A percentile compares a stretch with the other conserved stretches of the same genome.
Conservation (phyloP, 2,329 filamentous ascomycete genomes). For the Fusarium udum region DNA sequence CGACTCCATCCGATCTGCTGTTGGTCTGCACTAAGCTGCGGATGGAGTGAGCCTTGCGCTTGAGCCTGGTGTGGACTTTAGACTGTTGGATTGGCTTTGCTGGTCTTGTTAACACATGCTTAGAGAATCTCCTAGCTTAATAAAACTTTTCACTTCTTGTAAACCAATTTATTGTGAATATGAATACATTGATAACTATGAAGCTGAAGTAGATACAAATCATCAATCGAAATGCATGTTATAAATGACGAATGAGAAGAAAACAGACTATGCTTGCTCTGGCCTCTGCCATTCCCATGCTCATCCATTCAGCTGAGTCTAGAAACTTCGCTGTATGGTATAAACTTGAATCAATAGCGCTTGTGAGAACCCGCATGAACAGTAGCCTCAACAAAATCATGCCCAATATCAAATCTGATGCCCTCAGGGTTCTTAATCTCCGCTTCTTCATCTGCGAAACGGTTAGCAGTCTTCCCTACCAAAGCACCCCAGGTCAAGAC, state of each 20-base stretch:
- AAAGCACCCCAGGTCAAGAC: background rate
- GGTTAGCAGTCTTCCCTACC: background rate
- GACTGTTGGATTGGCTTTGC: background rate
- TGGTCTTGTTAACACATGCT: background rate
- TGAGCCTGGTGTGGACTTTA: background rate
- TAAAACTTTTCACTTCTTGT: background rate
- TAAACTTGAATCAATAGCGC: background rate
- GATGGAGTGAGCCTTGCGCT: background rate
- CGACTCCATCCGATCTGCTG: slow-evolving; percentile 23
- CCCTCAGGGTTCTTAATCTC: background rate
- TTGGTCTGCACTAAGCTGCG: slow-evolving; percentile 1
- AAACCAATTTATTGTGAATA: background rate
- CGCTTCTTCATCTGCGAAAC: background rate
- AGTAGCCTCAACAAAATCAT: slow-evolving; percentile 2
- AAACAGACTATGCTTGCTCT: fast-evolving
- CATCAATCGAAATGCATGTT: fast-evolving
- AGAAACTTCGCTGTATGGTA: fast-evolving
- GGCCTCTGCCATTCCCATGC: fast-evolving
- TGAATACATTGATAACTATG: fast-evolving
- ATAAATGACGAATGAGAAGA: background rate
- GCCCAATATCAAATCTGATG: background rate
- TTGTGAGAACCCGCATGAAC: background rate
- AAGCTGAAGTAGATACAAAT: fast-evolving
- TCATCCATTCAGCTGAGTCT: fast-evolving
- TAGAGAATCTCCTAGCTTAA: background rate